A percentile compares a stretch with the other conserved stretches of the same genome.
phyloP scores from a whole-genome alignment of 345 rosid genomes.

The Gossypium herbaceum region DNA sequence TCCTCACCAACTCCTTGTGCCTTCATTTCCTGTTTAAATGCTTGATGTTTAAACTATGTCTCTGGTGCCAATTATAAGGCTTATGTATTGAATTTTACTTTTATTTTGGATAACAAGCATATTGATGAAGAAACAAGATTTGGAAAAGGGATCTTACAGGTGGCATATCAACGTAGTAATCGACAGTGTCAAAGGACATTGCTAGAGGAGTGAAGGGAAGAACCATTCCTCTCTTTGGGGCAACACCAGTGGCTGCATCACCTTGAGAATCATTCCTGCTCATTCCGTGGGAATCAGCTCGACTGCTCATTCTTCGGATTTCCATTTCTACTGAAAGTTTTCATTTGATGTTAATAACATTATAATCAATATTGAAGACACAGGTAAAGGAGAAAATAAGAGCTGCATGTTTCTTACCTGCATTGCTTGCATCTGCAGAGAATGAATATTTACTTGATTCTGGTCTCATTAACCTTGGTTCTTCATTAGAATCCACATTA shows the following conservation, averaged over 20 bases:
- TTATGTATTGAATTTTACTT: not conserved
- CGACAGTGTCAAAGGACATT: conserved; percentile 50
- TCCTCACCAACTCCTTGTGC: conserved; percentile 68
- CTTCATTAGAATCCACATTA: conserved; percentile 22
- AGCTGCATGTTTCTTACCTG: not conserved
- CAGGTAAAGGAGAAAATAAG: not conserved
- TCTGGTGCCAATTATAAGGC: not conserved
- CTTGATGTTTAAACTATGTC: not conserved
- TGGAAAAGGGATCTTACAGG: conserved; percentile 23
- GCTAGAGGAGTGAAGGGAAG: conserved; percentile 58
- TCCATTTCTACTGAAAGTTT: conserved; percentile 5
- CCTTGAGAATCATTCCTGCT: not conserved
- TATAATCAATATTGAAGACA: not conserved
- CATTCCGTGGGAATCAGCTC: conserved; percentile 7
- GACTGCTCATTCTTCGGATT: conserved; percentile 21
- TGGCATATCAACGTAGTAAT: conserved; percentile 53
- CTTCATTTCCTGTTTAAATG: conserved; percentile 67
- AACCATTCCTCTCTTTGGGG: conserved; percentile 49
- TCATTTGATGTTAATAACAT: not conserved
- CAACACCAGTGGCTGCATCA: conserved; percentile 6
- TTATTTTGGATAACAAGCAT: not conserved
- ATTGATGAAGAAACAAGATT: not conserved
- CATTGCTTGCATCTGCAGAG: conserved; percentile 25
- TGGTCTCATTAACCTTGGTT: conserved; percentile 27
- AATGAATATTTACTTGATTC: conserved; percentile 25